Evolutionary conservation across 768 basidiomycete species (phyloP), one percentile per base, ranked within the genome.

Genomic region (Lyophyllum atratum): DNA sequence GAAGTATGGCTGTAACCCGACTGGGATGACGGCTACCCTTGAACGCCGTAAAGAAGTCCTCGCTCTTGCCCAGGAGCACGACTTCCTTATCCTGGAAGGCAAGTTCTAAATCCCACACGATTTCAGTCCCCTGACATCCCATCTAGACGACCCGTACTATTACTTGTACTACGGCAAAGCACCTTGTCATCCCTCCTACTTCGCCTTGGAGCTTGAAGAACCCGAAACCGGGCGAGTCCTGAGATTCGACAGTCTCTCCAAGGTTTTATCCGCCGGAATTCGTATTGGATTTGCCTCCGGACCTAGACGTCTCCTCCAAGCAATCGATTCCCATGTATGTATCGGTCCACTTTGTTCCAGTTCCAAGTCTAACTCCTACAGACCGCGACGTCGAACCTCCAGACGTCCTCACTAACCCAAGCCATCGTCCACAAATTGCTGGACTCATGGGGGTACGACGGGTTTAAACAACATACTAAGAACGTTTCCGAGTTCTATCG

Each of bases 241-340:
- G 14, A 82, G 93, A 25, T 91, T 96, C 66, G 94, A 96, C 69
- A 92, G 89, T 62, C 78, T 95, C 52, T 91, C 89, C 49, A 96
- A 96, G 74, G 75, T 94, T 28, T 76, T 87, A 21, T 84, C 85
- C 2, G 79, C 86, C 11, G 89, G 90, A 1, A 83, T 91, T 69
- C 85, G 90, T 11, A 75, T 93, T 55, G 93, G 93, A 12, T 93
- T 89, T 67, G 83, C 80, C 0, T 85, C 89, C 3, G 93, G 89
- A 0, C 92, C 93, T 2, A 77, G 76, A 34, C 70, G 74, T 5
- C 70, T 95, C 17, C 60, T 92, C 6, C 74, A 83, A 50, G 83
- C 82, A 0, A 89, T 95, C 29, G 84, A 92, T 66, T 69, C 77
- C 39, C 79, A 89, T 72, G 87, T 86, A 68, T 53, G 84, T 74